Base-by-base conservation (phyloP, 1,139 yeast genomes). In the Protomyces macrosporus region DNA sequence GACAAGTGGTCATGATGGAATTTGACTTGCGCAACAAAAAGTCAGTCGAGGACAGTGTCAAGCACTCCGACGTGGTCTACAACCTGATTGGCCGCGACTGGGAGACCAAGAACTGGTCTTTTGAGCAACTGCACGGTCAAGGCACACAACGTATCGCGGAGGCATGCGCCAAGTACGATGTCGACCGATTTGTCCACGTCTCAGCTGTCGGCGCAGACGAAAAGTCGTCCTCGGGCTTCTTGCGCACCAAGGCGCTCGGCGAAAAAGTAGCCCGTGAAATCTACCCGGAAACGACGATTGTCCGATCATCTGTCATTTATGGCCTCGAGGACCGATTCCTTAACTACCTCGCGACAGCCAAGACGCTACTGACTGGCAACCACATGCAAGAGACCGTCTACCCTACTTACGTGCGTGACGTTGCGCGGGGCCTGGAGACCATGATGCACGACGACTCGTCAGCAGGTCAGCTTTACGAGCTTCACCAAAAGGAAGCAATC, bases 401-500 rank as follows among this genome's bases (percentile, higher is more conserved):
- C 71, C 96, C 96, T 53, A 86, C 85, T n/a, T 88, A 85, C 72
- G 91, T 85, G 42, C 72, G 79, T 64, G 96, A 89, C 73, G 91
- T 89, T 63, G 95, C 95, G 23, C 78, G 82, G 68, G 96, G 88
- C 6, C 79, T 89, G 70, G 95, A 88, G 76, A 81, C 79, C 71
- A 87, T 89, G 70, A 93, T 90, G 14, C 89, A 78, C 74, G 93
- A 89, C 75, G 96, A 89, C 75, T 78, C 88, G 60, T 88, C 96
- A 35, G 81, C 80, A 35, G 96, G 95, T 67, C 82, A 87, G 76
- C 82, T 87, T 60, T 89, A 75, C 74, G 96, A 89, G 76, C 81
- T 89, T 69, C 80, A 78, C 72, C 96, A 96, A n/a, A 82, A 85
- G 32, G 87, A 87, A 74, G 79, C 81, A 71, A 81, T 84, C 74